phyloP scores from a whole-genome alignment of 179 eudicot genomes.

The Gypsophila paniculata region DNA sequence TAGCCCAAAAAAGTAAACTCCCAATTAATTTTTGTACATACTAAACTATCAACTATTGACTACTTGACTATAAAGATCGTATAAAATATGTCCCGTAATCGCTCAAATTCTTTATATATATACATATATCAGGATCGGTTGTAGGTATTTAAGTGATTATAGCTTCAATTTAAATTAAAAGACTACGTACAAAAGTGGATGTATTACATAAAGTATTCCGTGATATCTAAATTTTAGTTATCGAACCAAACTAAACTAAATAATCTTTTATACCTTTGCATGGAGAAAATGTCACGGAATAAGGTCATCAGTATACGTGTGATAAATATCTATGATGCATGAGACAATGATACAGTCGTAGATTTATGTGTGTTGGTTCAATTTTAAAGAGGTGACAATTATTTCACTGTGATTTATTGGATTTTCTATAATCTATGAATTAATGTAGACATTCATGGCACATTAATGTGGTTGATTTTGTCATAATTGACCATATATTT shows the following conservation, averaged over 20 bases:
- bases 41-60: not conserved
- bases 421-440: not conserved
- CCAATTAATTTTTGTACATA: not conserved
- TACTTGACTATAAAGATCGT: not conserved
- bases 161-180: no score
- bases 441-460: not conserved
- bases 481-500: not conserved
- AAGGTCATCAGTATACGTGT: no score
- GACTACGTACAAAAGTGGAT: no score
- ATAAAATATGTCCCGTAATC: no score
- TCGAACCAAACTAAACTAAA: no score
- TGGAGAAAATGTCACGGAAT: no score
- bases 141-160: no score
- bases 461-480: constrained; percentile 10
- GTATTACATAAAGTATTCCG: no score
- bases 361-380: constrained; percentile 13
- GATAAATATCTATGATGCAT: constrained; percentile 7
- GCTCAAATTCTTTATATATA: no score
- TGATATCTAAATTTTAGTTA: no score
- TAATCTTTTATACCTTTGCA: no score
- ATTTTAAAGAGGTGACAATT: constrained; percentile 11
- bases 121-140: no score
- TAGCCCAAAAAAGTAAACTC: constrained; percentile 10
- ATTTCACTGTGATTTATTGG: constrained; percentile 13
- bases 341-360: constrained; percentile 22